These are phyloP conservation scores for Suillus subalutaceus DNA, from an alignment of 768 basidiomycete species.

Conservation along the genomic window DNA sequence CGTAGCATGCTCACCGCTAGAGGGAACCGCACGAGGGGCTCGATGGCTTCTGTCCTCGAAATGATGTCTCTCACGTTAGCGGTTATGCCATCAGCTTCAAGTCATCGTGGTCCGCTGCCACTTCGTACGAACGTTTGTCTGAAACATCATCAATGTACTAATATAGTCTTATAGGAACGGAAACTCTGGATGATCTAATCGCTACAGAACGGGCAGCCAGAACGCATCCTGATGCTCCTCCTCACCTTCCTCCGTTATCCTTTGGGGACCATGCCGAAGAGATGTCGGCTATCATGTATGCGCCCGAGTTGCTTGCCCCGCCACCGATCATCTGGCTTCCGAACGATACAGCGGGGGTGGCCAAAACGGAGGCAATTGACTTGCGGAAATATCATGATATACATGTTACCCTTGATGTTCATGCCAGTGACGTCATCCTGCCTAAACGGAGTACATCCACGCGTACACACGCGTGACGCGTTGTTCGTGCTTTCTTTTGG, in stretches of 20 bases:
- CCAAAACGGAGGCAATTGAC: constrained; percentile 74
- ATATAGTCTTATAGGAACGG: constrained; percentile 51
- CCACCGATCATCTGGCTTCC: constrained; percentile 85
- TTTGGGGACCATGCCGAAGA: constrained; percentile 79
- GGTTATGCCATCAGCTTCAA: constrained; percentile 64
- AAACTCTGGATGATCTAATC: constrained; percentile 78
- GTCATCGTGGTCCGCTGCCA: constrained; percentile 62
- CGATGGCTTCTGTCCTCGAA: constrained; percentile 80
- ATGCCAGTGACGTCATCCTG: constrained; percentile 54
- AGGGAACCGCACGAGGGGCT: constrained; percentile 54
- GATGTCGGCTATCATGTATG: constrained; percentile 78
- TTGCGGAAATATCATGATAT: constrained; percentile 75
- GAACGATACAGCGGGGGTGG: constrained; percentile 74
- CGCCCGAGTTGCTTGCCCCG: constrained; percentile 79
- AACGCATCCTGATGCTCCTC: constrained; percentile 78
- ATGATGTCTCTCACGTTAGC: constrained; percentile 84
- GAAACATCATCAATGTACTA: constrained; percentile 6
- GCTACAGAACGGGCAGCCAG: constrained; percentile 79
- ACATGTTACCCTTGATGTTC: constrained; percentile 70
- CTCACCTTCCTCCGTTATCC: constrained; percentile 66
- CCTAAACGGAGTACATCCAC: constrained; percentile 23
- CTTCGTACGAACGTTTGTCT: constrained; percentile 51
- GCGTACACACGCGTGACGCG: background rate
- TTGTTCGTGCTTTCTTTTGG: constrained; percentile 6
- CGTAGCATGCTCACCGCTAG: constrained; percentile 47